phyloP scores from a whole-genome alignment of 2,329 filamentous ascomycete species.

The Shiraia sp. region DNA sequence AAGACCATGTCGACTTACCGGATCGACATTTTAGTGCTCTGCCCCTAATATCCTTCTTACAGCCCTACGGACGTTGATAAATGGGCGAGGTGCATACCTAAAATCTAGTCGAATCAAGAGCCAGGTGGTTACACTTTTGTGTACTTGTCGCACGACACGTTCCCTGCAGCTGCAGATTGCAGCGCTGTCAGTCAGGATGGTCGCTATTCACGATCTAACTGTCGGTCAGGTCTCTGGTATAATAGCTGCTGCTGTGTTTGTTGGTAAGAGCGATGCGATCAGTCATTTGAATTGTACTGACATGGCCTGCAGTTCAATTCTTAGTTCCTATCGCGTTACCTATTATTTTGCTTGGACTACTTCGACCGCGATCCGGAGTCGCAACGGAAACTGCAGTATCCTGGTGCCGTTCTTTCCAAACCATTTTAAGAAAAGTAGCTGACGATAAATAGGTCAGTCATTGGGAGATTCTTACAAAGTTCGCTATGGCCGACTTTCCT shows the following conservation, averaged over 20 bases:
- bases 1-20: not conserved
- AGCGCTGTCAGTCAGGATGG: slow-evolving; percentile 2
- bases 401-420: slow-evolving; percentile 32
- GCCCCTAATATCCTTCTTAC: not conserved
- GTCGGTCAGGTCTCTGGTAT: slow-evolving; percentile 48
- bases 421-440: slow-evolving; percentile 15
- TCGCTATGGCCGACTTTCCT: slow-evolving; percentile 53
- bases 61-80: not conserved
- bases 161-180: not conserved
- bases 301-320: slow-evolving; percentile 8
- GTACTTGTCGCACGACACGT: no score
- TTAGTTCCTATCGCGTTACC: slow-evolving; percentile 8
- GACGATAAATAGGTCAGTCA: slow-evolving; percentile 38
- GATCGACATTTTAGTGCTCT: not conserved
- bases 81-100: no score
- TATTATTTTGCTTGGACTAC: slow-evolving; percentile 9
- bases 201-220: slow-evolving; percentile 23
- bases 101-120: no score
- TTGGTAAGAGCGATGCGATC: slow-evolving; percentile 22
- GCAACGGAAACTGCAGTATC: slow-evolving; percentile 8
- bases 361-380: slow-evolving; percentile 1
- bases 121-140: no score
- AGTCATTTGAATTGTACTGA: not conserved
- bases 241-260: slow-evolving; percentile 45
- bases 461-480: slow-evolving; percentile 26